A percentile compares a stretch with the other conserved stretches of the same genome.
phyloP scores from a whole-genome alignment of 495 filamentous ascomycete species.

The Penicillium silybi region DNA sequence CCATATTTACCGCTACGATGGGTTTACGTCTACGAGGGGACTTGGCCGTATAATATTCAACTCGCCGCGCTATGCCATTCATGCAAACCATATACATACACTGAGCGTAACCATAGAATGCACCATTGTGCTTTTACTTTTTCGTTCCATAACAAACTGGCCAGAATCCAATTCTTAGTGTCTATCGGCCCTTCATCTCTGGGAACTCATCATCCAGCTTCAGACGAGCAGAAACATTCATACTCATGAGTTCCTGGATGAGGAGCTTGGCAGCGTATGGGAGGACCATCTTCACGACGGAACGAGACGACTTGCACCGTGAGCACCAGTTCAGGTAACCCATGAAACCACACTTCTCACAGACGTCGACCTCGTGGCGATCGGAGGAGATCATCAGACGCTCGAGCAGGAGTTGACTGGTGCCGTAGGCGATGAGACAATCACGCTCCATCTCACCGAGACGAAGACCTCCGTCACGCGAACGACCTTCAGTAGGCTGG shows the following conservation, averaged over 20 bases:
- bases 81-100: slow-evolving; percentile 17
- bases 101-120: slow-evolving; percentile 5
- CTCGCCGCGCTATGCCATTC: slow-evolving; percentile 34
- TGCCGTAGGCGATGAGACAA: slow-evolving; percentile 93
- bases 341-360: slow-evolving; percentile 88
- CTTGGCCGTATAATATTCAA: slow-evolving; percentile 8
- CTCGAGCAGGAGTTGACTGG: slow-evolving; percentile 87
- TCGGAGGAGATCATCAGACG: slow-evolving; percentile 92
- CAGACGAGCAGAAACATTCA: slow-evolving; percentile 89
- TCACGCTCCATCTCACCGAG: slow-evolving; percentile 99
- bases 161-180: slow-evolving; percentile 4
- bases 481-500: slow-evolving; percentile 94
- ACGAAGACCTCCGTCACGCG: slow-evolving; percentile 84
- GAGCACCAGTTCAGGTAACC: slow-evolving; percentile 92
- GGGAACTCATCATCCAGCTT: slow-evolving; percentile 92
- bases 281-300: slow-evolving; percentile 86
- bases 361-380: slow-evolving; percentile 85
- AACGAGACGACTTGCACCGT: slow-evolving; percentile 75
- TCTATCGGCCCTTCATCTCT: slow-evolving; percentile 39
- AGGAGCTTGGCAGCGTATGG: slow-evolving; percentile 98
- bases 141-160: slow-evolving; percentile 13
- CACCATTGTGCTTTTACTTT: slow-evolving; percentile 1
- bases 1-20: background rate
- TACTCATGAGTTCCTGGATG: slow-evolving; percentile 93
- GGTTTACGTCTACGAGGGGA: background rate